These are phyloP conservation scores for Abortiporus biennis DNA, from an alignment of 1,284 basidiomycete genomes.

Conservation along the genomic window DNA sequence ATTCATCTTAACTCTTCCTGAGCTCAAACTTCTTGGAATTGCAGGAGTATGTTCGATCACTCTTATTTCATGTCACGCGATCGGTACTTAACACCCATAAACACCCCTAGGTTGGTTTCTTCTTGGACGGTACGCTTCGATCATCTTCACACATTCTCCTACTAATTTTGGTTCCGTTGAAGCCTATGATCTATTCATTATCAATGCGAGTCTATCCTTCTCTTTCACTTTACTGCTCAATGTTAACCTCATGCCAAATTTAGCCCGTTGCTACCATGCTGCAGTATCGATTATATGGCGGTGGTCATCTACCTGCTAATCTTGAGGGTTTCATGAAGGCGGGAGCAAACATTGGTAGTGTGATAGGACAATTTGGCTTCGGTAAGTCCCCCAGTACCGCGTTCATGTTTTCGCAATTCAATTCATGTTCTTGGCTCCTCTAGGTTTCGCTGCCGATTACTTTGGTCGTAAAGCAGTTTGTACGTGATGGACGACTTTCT, in stretches of 20 bases:
- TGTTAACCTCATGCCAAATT: background rate
- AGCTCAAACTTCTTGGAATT: slow-evolving; percentile 54
- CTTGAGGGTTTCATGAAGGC: slow-evolving; percentile 66
- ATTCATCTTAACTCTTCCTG: slow-evolving; percentile 39
- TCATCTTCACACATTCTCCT: background rate
- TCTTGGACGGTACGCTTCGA: slow-evolving; percentile 50
- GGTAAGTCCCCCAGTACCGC: slow-evolving; percentile 31
- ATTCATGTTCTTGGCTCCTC: slow-evolving; percentile 18
- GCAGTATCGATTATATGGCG: slow-evolving; percentile 64
- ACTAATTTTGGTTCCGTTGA: slow-evolving; percentile 2
- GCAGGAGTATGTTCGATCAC: slow-evolving; percentile 43
- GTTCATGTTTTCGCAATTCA: no score
- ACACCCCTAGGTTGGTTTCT: slow-evolving; percentile 51
- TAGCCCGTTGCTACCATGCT: slow-evolving; percentile 74
- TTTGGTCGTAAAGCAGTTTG: slow-evolving; percentile 63
- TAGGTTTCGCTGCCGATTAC: slow-evolving; percentile 55
- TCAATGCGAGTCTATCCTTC: slow-evolving; percentile 50
- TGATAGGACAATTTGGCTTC: slow-evolving; percentile 71
- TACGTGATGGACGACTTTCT: slow-evolving; percentile 23
- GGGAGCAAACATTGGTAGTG: slow-evolving; percentile 66
- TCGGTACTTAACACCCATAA: slow-evolving; percentile 2
- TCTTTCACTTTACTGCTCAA: background rate
- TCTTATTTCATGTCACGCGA: slow-evolving; percentile 7
- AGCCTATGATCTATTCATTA: slow-evolving; percentile 77
- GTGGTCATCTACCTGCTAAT: slow-evolving; percentile 43